Conservation (phyloP, 495 filamentous ascomycete genomes). For the Hypoxylon cercidicola region DNA sequence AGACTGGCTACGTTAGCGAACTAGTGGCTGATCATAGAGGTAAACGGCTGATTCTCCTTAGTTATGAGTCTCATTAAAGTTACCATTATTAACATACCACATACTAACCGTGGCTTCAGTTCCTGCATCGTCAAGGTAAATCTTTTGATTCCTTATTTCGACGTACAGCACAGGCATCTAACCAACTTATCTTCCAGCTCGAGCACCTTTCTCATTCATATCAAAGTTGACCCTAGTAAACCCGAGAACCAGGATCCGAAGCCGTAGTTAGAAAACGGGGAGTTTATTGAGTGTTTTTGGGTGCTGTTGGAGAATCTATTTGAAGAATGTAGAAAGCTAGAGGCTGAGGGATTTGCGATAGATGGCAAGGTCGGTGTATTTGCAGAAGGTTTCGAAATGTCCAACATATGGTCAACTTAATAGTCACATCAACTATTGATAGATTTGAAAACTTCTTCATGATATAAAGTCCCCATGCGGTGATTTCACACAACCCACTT, state of each 20-base stretch:
- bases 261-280: conserved; percentile 75
- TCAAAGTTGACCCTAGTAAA: conserved; percentile 68
- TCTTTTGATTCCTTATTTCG: not conserved
- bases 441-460: too few relatives aligned
- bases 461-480: too few relatives aligned
- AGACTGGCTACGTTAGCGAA: conserved; percentile 81
- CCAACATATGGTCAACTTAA: conserved; percentile 60
- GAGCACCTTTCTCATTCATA: conserved; percentile 73
- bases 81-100: too few relatives aligned
- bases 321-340: conserved; percentile 64
- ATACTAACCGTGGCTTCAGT: conserved; percentile 28
- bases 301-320: conserved; percentile 69
- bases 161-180: not conserved
- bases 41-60: conserved; percentile 75
- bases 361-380: conserved; percentile 78
- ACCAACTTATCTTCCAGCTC: conserved; percentile 71
- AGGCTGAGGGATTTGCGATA: conserved; percentile 73
- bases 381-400: conserved; percentile 77
- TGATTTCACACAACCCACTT: too few relatives aligned
- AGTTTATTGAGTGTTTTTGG: conserved; percentile 80
- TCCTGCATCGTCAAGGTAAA: conserved; percentile 50
- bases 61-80: conserved; percentile 68
- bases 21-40: conserved; percentile 45
- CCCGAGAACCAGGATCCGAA: conserved; percentile 68
- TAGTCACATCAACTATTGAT: too few relatives aligned